Base-by-base conservation (phyloP, 176 grass and related monocot genomes). In the Bonia amplexicaulis region DNA sequence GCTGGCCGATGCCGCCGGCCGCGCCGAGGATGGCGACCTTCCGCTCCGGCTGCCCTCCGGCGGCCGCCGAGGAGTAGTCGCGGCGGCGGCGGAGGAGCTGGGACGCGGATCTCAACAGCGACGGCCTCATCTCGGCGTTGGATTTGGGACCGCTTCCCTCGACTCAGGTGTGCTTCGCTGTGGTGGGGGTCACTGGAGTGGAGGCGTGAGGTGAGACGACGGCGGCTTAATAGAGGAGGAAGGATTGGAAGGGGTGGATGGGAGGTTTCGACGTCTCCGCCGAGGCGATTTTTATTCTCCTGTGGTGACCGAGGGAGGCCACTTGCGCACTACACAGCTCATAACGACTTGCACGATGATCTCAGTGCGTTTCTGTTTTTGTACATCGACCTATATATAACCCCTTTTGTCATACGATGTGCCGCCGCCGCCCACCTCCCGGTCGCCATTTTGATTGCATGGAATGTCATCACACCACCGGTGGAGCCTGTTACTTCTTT, bases 21-120 rank as follows among this genome's bases (percentile, higher is more conserved):
- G 92, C 92, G 33, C 92, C 92, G 31, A 94, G 92, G 77, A 94
- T 26, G 41, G 89, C 89, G 49, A 94, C 92, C 84, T 94, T 94
- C 31, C 84, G 80, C 60, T 79, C 89, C 13, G 84, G 88, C n/a
- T 45, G 80, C 8, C 10, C 25, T 46, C 6, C 61, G 5, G 23
- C 25, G 6, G 42, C 58, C 2, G 78, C 72, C 9, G 88, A 53
- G 12, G 88, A 49, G 48, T 86, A 84, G 41, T 16, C 48, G 35
- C 67, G 69, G 35, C 85, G 42, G 27, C 82, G 88, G 84, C 89
- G 89, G 48, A 87, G 68, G 74, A 61, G 60, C 59, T 83, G 68
- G 13, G 89, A 40, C 31, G 84, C 76, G 80, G 84, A 80, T 66
- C 77, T 90, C 16, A 90, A 41, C 40, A 90, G 68, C 41, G 89